Evolutionary conservation across 306 rosid genomes (phyloP).

Genomic region (Ochetophila trinervis): DNA sequence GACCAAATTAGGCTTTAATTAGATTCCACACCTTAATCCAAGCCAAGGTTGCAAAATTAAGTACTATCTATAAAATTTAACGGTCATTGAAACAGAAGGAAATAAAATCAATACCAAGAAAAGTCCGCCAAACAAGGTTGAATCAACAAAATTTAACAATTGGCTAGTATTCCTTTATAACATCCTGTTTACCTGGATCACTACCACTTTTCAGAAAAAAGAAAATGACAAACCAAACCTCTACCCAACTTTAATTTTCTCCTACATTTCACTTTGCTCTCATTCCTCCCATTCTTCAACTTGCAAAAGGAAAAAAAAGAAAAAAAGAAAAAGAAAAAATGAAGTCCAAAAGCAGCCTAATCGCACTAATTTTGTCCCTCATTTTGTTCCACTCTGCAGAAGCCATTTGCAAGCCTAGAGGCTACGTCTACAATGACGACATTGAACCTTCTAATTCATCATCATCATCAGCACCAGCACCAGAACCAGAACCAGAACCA

Average conservation of each 20-base stretch:
- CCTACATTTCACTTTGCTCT: neutral
- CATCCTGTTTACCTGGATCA: slow-evolving; percentile 6
- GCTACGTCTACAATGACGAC: neutral
- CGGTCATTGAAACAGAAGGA: neutral
- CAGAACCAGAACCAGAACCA: too few species aligned
- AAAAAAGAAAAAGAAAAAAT: neutral
- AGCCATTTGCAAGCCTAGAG: slow-evolving; percentile 6
- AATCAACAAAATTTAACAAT: neutral
- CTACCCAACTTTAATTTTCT: neutral
- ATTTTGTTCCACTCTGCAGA: slow-evolving; percentile 5
- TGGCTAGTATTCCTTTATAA: neutral
- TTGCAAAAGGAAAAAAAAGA: neutral
- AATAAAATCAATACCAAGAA: neutral
- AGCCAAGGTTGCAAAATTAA: too few species aligned
- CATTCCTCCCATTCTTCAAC: neutral
- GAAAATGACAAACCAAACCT: neutral
- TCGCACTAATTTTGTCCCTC: slow-evolving; percentile 7
- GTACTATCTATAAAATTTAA: neutral
- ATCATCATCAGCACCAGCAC: too few species aligned
- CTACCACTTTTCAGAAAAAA: neutral
- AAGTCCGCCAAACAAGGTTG: slow-evolving; percentile 6
- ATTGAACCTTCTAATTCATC: too few species aligned
- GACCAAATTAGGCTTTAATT: too few species aligned
- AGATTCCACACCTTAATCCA: too few species aligned
- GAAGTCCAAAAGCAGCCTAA: neutral